Evolutionary conservation across 1,139 yeast species (phyloP).

Genomic region (Candida dubliniensis): DNA sequence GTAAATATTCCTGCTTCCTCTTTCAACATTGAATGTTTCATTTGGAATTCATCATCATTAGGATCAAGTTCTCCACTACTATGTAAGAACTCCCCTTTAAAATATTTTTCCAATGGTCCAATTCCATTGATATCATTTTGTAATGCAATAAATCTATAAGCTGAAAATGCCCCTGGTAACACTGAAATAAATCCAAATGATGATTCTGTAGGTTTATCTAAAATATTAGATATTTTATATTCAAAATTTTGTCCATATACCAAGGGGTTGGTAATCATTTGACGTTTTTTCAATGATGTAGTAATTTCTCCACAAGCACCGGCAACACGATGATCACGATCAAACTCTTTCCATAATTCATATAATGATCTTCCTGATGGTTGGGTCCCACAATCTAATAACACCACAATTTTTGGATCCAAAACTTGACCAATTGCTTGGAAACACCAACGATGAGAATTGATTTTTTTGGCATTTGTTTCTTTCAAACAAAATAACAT

Average conservation of each 20-base stretch:
- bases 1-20: slow-evolving; percentile 53
- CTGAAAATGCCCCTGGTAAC: slow-evolving; percentile 50
- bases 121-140: slow-evolving; percentile 43
- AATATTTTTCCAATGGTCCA: slow-evolving; percentile 50
- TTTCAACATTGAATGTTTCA: slow-evolving; percentile 39
- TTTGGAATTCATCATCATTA: slow-evolving; percentile 45
- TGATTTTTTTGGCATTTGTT: slow-evolving; percentile 48
- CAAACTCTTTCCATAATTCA: slow-evolving; percentile 51
- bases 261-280: slow-evolving; percentile 45
- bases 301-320: slow-evolving; percentile 55
- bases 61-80: slow-evolving; percentile 48
- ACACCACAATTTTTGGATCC: slow-evolving; percentile 44
- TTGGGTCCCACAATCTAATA: slow-evolving; percentile 51
- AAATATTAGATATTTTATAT: slow-evolving; percentile 46
- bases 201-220: slow-evolving; percentile 49
- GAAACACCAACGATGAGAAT: slow-evolving; percentile 53
- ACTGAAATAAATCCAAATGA: slow-evolving; percentile 49
- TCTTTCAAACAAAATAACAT: slow-evolving; percentile 49
- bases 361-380: slow-evolving; percentile 48
- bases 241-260: slow-evolving; percentile 52
- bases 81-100: slow-evolving; percentile 51
- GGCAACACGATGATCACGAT: slow-evolving; percentile 48
- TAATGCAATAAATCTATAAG: slow-evolving; percentile 43
- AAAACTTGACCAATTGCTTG: slow-evolving; percentile 48
- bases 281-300: slow-evolving; percentile 42